Percentiles rank a stretch among this genome's conserved stretches.
Evolutionary conservation across 106 monocot species (phyloP).

Genomic region (Allium sativum): DNA sequence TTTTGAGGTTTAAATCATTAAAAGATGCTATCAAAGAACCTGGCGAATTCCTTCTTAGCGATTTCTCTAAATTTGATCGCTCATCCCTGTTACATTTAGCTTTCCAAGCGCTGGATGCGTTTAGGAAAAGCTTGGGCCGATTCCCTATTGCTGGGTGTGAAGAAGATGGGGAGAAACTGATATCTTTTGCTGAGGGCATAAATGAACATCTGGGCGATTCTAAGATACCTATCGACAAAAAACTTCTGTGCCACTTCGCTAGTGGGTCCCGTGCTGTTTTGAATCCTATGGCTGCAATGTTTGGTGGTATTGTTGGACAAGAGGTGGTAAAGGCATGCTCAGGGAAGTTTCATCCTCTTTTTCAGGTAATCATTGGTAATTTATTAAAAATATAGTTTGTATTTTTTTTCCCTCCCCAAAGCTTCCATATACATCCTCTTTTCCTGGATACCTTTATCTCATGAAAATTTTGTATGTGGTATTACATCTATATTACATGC

Average conservation of each 20-base stretch:
- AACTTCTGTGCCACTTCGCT: constrained; percentile 45
- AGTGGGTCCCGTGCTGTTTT: constrained; percentile 52
- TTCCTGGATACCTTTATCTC: neutral
- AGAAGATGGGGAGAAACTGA: constrained; percentile 41
- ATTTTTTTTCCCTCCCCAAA: too few species aligned
- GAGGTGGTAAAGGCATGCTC: constrained; percentile 70
- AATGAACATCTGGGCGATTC: constrained; percentile 28
- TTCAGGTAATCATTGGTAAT: constrained; percentile 25
- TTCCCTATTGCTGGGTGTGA: constrained; percentile 54
- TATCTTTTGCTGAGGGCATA: constrained; percentile 22
- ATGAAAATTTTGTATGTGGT: constrained; percentile 6
- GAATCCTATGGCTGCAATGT: constrained; percentile 77
- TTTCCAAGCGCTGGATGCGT: constrained; percentile 61
- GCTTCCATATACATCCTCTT: too few species aligned
- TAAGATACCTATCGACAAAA: constrained; percentile 37
- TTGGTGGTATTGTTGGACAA: constrained; percentile 73
- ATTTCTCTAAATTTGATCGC: constrained; percentile 50
- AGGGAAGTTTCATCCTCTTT: constrained; percentile 68
- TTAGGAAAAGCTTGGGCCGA: constrained; percentile 30
- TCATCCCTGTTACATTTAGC: constrained; percentile 48
- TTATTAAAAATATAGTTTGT: too few species aligned
- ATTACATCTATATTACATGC: neutral
- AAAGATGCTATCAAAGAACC: constrained; percentile 47
- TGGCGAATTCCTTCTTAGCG: constrained; percentile 57
- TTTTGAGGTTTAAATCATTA: constrained; percentile 35